Conservation (phyloP, 2,329 filamentous ascomycete genomes). For the Fusarium bulbicola region DNA sequence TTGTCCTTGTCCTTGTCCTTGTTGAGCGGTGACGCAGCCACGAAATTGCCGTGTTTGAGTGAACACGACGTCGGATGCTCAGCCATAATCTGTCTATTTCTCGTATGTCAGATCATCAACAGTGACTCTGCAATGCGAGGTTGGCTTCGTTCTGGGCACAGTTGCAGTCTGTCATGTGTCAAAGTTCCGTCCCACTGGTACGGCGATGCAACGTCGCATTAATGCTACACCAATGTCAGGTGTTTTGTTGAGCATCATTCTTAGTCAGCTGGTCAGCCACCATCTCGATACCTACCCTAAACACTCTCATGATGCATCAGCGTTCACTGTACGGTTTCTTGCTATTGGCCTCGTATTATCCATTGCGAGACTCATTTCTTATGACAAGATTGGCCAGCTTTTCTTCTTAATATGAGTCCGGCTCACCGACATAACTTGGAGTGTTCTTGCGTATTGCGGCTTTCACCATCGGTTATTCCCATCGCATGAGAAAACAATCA, state of each 20-base stretch:
- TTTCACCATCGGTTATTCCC: neutral
- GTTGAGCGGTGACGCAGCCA: conserved; percentile 6
- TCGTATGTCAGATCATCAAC: conserved; percentile 16
- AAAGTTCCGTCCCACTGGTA: conserved; percentile 11
- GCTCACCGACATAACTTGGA: neutral
- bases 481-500: no score
- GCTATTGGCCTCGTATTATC: neutral
- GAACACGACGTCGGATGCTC: neutral
- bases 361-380: no score
- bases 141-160: neutral
- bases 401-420: neutral
- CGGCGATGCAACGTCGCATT: conserved; percentile 29
- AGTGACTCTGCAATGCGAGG: neutral
- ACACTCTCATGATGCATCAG: neutral
- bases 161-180: conserved; percentile 22
- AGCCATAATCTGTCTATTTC: neutral
- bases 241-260: neutral
- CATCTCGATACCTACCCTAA: conserved; percentile 10
- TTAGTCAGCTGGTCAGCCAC: conserved; percentile 4
- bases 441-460: neutral
- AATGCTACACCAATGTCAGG: conserved; percentile 15
- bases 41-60: neutral
- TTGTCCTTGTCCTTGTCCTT: neutral
- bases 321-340: neutral
- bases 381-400: neutral